Conservation (phyloP, 164 flowering plant genomes). For the Aristolochia fimbriata region DNA sequence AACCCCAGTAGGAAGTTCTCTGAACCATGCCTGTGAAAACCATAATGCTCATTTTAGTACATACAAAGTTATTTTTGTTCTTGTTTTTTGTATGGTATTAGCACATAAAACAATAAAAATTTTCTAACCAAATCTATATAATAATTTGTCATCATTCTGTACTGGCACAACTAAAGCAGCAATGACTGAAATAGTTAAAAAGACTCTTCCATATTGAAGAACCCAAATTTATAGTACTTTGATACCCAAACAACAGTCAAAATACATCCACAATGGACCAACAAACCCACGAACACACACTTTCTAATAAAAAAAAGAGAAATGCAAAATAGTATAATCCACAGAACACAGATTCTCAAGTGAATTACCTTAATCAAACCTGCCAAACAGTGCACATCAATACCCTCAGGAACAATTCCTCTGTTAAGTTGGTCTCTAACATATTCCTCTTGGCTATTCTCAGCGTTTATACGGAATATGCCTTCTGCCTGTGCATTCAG, state of each 20-base stretch:
- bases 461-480: constrained; percentile 79
- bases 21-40: constrained; percentile 66
- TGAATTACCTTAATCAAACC: constrained; percentile 79
- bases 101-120: no score
- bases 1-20: constrained; percentile 78
- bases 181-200: no score
- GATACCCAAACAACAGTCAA: background rate
- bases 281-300: background rate
- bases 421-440: constrained; percentile 77
- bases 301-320: background rate
- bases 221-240: no score
- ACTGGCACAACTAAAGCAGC: no score
- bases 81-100: no score
- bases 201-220: no score
- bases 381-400: constrained; percentile 89
- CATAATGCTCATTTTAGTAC: background rate
- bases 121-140: no score
- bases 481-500: constrained; percentile 69
- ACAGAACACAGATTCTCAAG: background rate
- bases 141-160: no score
- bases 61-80: no score
- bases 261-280: background rate
- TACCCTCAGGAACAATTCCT: constrained; percentile 62
- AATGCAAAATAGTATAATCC: background rate
- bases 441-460: constrained; percentile 73